A percentile compares a stretch with the other conserved stretches of the same genome.
These are phyloP conservation scores for Phytophthora meadii DNA, from an alignment of 352 stramenopile species.

Conservation along the genomic window DNA sequence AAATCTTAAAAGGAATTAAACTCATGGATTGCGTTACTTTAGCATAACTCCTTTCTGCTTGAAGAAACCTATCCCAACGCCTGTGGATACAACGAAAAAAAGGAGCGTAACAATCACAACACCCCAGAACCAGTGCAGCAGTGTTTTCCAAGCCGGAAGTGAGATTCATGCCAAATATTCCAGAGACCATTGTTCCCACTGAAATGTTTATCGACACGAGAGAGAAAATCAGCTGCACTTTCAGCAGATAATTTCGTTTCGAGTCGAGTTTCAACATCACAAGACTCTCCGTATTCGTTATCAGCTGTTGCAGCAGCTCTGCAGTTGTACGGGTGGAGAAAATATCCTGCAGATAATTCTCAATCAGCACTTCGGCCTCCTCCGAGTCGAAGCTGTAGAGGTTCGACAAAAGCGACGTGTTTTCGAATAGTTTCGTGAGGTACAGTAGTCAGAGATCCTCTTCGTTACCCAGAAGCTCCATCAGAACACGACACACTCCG, in stretches of 20 bases:
- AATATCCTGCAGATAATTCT: conserved; percentile 78
- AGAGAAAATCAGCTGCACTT: conserved; percentile 39
- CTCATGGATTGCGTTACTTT: conserved; percentile 10
- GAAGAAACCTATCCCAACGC: conserved; percentile 25
- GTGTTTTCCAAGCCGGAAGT: conserved; percentile 32
- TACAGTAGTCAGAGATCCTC: conserved; percentile 61
- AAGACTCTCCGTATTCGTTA: conserved; percentile 70
- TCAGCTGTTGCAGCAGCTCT: conserved; percentile 64
- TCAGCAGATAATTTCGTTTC: conserved; percentile 69
- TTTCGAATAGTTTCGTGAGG: conserved; percentile 59
- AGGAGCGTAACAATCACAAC: conserved; percentile 41
- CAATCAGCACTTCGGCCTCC: conserved; percentile 60
- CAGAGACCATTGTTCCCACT: conserved; percentile 37
- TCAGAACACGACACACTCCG: conserved; percentile 54
- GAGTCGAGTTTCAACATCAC: conserved; percentile 75
- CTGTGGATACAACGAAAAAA: conserved; percentile 35
- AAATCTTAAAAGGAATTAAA: too few species aligned
- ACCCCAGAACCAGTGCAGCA: conserved; percentile 33
- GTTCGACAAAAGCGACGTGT: conserved; percentile 48
- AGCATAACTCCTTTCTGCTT: conserved; percentile 39
- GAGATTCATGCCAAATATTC: conserved; percentile 48
- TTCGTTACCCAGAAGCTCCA: conserved; percentile 69
- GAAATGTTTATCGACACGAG: conserved; percentile 43
- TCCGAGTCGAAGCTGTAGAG: conserved; percentile 69
- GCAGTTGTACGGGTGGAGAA: conserved; percentile 71